Conservation (phyloP, 495 filamentous ascomycete species). For the Penicillium crystallinum region DNA sequence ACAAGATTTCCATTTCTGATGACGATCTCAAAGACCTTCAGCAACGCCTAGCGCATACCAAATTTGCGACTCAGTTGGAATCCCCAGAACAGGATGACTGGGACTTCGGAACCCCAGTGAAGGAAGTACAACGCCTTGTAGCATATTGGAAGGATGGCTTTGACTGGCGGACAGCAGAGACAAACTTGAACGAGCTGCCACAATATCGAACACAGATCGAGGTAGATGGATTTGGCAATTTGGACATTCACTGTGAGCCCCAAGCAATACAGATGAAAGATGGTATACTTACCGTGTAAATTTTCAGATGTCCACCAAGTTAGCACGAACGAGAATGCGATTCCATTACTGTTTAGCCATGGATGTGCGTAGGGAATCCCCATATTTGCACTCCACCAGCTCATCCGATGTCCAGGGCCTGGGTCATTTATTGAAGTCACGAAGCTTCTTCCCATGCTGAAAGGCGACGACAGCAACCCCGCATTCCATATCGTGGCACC, state of each 20-base stretch:
- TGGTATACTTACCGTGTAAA: background rate
- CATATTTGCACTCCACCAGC: background rate
- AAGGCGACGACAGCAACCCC: slow-evolving; percentile 18
- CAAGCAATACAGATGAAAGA: background rate
- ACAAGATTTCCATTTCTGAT: slow-evolving; percentile 36
- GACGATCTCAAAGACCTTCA: slow-evolving; percentile 30
- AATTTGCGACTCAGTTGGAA: slow-evolving; percentile 34
- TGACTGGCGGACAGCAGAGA: slow-evolving; percentile 42
- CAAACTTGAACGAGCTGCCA: slow-evolving; percentile 38
- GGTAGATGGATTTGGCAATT: slow-evolving; percentile 36
- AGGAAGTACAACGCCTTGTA: slow-evolving; percentile 33
- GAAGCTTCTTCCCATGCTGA: slow-evolving; percentile 31
- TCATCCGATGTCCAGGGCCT: slow-evolving; percentile 22
- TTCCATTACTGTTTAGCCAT: slow-evolving; percentile 43
- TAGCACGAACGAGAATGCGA: slow-evolving; percentile 27
- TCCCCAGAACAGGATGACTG: slow-evolving; percentile 31
- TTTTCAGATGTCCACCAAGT: slow-evolving; percentile 35
- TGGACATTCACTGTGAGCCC: slow-evolving; percentile 38
- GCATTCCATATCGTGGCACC: slow-evolving; percentile 44
- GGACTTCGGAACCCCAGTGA: slow-evolving; percentile 36
- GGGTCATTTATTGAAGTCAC: slow-evolving; percentile 38
- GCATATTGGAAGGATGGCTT: slow-evolving; percentile 36
- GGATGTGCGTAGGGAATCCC: slow-evolving; percentile 30
- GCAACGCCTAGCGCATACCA: slow-evolving; percentile 32
- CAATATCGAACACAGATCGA: slow-evolving; percentile 37